Base-by-base conservation (phyloP, 306 rosid species). In the Ceratonia siliqua region DNA sequence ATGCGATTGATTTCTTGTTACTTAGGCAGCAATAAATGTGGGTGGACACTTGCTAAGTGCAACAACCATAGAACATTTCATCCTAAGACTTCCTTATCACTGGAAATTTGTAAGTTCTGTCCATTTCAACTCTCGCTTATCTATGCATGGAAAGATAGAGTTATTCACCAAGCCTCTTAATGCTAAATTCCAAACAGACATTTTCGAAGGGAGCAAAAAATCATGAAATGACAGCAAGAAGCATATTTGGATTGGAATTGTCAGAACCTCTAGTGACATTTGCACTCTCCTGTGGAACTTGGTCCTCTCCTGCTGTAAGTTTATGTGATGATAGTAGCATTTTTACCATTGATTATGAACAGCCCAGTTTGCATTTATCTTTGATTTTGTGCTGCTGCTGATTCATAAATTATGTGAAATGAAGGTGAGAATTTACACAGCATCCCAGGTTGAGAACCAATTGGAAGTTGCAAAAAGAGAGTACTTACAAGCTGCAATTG, bases 261-360 rank as follows among this genome's bases (percentile, higher is more conserved):
- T 88, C 99, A n/a, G 99, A 94, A 78, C 97, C 99, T 4, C 78
- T 94, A 59, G 96, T 94, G 27, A 94, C 99, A 62, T 94, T 88
- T 76, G 99, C 99, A 38, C 92, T 94, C 39, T 94, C 96, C 68
- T 83, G 93, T 85, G 99, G 99, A 78, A 94, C 97, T 75, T 92
- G 96, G 97, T 94, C 99, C 66, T 94, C 99, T 76, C 99, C 99
- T 39, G 92, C 92, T 68, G 99, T 94, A 92, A 88, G 97, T 88
- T 78, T 54, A 49, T 72, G 7, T 61, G 49, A 49, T 43, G 50
- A 58, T 62, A 43, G 42, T 48, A 25, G 64, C 28, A 62, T 33
- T 25, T 25, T 28, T 28, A 4, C 32, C 8, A 36, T 36, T 6
- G 10, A 4, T 3, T 36, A 5, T 36, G 42, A 8, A 36, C 42